Conservation (phyloP, 129 eudicot genomes). For the Scalesia atractyloides region DNA sequence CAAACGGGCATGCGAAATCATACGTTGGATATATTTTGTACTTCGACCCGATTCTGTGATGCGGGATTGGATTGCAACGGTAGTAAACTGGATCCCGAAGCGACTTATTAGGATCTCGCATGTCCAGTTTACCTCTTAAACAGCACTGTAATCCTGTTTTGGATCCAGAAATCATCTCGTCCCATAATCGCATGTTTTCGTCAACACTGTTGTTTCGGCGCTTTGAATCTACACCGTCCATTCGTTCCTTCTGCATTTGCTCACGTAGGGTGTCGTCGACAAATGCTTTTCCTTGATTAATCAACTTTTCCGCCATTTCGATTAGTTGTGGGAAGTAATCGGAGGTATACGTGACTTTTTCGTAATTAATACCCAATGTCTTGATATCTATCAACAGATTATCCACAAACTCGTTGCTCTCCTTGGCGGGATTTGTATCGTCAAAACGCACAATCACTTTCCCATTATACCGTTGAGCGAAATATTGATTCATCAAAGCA, state of each 20-base stretch:
- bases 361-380: conserved; percentile 72
- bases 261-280: conserved; percentile 93
- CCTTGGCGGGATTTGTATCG: conserved; percentile 93
- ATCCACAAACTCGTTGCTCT: conserved; percentile 83
- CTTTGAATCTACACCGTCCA: conserved; percentile 87
- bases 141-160: conserved; percentile 80
- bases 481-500: conserved; percentile 77
- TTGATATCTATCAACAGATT: conserved; percentile 69
- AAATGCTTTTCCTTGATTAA: conserved; percentile 73
- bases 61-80: conserved; percentile 81
- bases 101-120: conserved; percentile 87
- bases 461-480: conserved; percentile 78
- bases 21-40: conserved; percentile 88
- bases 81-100: conserved; percentile 91
- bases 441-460: conserved; percentile 77
- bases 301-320: conserved; percentile 81
- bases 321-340: conserved; percentile 74
- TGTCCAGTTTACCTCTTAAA: conserved; percentile 74
- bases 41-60: conserved; percentile 76
- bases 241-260: conserved; percentile 80
- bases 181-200: conserved; percentile 72
- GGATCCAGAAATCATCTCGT: conserved; percentile 84
- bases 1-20: conserved; percentile 93
- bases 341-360: conserved; percentile 68
- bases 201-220: conserved; percentile 62